A percentile compares a stretch with the other conserved stretches of the same genome.
Conservation (phyloP, 2,329 filamentous ascomycete genomes). For the Fulvia fulva region DNA sequence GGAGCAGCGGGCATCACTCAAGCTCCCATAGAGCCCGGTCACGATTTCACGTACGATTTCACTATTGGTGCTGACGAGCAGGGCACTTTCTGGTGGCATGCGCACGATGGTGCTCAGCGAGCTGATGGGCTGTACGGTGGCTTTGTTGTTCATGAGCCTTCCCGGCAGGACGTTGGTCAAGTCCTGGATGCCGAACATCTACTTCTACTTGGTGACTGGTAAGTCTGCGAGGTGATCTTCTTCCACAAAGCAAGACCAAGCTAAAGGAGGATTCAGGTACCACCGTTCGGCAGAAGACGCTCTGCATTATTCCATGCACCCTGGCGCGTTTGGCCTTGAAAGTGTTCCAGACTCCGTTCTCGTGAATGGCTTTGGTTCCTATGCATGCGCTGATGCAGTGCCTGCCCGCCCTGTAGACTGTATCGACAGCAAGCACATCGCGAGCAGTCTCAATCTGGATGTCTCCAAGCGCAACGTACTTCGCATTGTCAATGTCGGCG, state of each 20-base stretch:
- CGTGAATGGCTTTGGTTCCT: constrained; percentile 46
- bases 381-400: constrained; percentile 45
- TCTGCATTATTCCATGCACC: constrained; percentile 42
- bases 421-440: constrained; percentile 14
- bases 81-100: constrained; percentile 50
- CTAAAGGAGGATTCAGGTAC: constrained; percentile 31
- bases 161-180: constrained; percentile 13
- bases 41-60: constrained; percentile 38
- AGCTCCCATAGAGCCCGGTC: constrained; percentile 20
- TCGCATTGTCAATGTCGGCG: constrained; percentile 44
- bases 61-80: constrained; percentile 31
- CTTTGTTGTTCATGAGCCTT: constrained; percentile 44
- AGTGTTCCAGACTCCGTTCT: constrained; percentile 48
- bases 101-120: constrained; percentile 42
- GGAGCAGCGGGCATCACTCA: constrained; percentile 28
- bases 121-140: constrained; percentile 49
- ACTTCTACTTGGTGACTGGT: constrained; percentile 47
- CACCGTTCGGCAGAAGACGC: constrained; percentile 41
- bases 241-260: not conserved
- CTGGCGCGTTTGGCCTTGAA: constrained; percentile 43
- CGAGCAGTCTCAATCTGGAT: constrained; percentile 13
- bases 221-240: not conserved
- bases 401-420: constrained; percentile 47
- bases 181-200: constrained; percentile 41
- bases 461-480: constrained; percentile 32